These are phyloP conservation scores for Dothideomycetes sp. DNA, from an alignment of 2,329 filamentous ascomycete species.

Conservation along the genomic window DNA sequence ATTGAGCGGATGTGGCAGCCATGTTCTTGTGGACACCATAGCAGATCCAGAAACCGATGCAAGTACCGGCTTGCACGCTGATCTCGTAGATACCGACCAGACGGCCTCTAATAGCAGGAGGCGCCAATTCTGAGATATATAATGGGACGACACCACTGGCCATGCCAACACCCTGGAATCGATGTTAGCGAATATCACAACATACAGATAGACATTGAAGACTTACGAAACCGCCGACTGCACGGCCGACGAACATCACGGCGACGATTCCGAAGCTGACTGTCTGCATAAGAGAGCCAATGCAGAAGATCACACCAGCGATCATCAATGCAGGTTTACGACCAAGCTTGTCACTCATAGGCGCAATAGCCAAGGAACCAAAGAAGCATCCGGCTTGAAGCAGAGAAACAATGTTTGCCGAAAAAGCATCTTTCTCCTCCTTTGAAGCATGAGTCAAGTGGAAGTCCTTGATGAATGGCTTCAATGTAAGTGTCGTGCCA, in stretches of 20 bases:
- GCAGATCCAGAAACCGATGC: constrained; percentile 31
- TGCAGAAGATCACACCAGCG: constrained; percentile 14
- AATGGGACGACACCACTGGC: constrained; percentile 27
- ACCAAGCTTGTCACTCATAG: constrained; percentile 14
- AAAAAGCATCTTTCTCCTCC: constrained; percentile 13
- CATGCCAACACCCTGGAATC: constrained; percentile 20
- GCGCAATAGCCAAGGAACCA: constrained; percentile 14
- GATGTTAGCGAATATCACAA: not conserved
- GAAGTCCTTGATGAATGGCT: constrained; percentile 16
- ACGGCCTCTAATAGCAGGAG: constrained; percentile 27
- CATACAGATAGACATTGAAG: not conserved
- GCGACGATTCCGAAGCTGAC: constrained; percentile 38
- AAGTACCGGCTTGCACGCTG: constrained; percentile 26
- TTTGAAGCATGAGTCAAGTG: constrained; percentile 13
- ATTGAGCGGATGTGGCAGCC: constrained; percentile 17
- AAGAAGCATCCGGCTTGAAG: constrained; percentile 17
- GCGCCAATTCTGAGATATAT: constrained; percentile 27
- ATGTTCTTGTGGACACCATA: constrained; percentile 26
- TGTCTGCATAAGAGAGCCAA: constrained; percentile 26
- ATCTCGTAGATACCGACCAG: constrained; percentile 28
- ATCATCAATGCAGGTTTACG: constrained; percentile 13
- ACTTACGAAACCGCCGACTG: constrained; percentile 16
- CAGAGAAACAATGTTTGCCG: constrained; percentile 17
- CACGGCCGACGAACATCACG: constrained; percentile 33
- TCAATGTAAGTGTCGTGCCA: constrained; percentile 17